Conservation (phyloP, 306 rosid genomes). For the Prunus fruticosa region DNA sequence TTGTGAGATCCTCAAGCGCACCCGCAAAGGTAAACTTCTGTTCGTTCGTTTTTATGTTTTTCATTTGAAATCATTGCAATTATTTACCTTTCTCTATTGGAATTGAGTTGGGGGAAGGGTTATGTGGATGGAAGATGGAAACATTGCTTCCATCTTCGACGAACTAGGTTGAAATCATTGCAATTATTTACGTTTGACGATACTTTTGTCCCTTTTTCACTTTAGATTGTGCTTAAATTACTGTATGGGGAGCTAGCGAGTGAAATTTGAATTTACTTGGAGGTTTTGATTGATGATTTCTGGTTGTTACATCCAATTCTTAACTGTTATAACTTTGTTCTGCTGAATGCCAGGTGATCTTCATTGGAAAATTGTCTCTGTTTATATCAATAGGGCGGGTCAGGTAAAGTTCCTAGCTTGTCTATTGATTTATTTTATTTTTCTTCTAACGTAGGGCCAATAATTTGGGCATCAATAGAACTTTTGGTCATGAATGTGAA, state of each 20-base stretch:
- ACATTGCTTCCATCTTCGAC: background rate
- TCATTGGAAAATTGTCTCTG: constrained; percentile 93
- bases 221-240: background rate
- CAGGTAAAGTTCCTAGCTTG: constrained; percentile 48
- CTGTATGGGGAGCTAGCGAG: background rate
- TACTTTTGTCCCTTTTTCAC: background rate
- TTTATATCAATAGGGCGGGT: constrained; percentile 66
- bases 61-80: background rate
- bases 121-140: background rate
- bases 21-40: constrained; percentile 62
- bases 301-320: background rate
- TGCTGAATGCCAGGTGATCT: constrained; percentile 73
- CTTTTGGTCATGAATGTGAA: constrained; percentile 36
- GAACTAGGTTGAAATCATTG: background rate
- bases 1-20: constrained; percentile 84
- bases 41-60: background rate
- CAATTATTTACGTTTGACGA: background rate
- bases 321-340: background rate
- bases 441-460: constrained; percentile 14
- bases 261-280: background rate
- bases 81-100: background rate
- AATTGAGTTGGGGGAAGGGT: background rate
- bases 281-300: background rate
- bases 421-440: background rate
- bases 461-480: constrained; percentile 50